A percentile compares a stretch with the other conserved stretches of the same genome.
Conservation (phyloP, 1,284 basidiomycete species). For the Pterulicium gracile region DNA sequence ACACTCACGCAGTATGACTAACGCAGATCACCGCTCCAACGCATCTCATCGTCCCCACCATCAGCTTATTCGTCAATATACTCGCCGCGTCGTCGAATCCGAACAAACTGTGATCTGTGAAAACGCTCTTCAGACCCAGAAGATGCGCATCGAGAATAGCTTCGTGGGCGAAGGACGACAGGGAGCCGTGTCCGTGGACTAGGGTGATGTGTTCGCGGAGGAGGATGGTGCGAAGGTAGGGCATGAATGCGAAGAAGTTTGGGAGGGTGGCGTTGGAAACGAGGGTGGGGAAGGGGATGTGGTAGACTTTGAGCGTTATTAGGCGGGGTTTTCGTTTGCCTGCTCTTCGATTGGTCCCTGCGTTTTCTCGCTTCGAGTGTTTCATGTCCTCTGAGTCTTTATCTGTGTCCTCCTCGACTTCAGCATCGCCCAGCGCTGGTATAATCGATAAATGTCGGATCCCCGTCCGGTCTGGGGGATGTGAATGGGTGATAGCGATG, state of each 20-base stretch:
- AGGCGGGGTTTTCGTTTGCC: neutral
- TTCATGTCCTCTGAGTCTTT: too few relatives aligned
- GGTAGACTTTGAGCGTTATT: constrained; percentile 78
- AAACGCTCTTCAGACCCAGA: constrained; percentile 79
- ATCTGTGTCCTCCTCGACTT: too few relatives aligned
- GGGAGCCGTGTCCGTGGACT: constrained; percentile 87
- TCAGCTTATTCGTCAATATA: constrained; percentile 93
- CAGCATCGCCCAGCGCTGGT: constrained; percentile 30
- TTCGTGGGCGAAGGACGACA: constrained; percentile 89
- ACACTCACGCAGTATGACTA: constrained; percentile 83
- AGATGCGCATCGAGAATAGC: constrained; percentile 82
- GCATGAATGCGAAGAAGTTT: constrained; percentile 88
- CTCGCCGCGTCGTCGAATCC: constrained; percentile 94
- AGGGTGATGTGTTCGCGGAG: constrained; percentile 81
- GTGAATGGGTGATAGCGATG: constrained; percentile 90
- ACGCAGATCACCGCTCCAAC: constrained; percentile 94
- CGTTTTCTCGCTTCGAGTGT: too few relatives aligned
- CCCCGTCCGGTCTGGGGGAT: constrained; percentile 77
- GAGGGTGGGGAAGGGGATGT: constrained; percentile 84
- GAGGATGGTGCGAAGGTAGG: constrained; percentile 84
- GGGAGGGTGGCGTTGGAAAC: constrained; percentile 89
- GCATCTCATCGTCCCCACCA: constrained; percentile 79
- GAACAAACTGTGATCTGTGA: constrained; percentile 96
- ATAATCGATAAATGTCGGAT: constrained; percentile 71
- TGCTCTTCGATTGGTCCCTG: too few relatives aligned